Conservation (phyloP, 331 rosid genomes). For the Erythrophleum ivorense region DNA sequence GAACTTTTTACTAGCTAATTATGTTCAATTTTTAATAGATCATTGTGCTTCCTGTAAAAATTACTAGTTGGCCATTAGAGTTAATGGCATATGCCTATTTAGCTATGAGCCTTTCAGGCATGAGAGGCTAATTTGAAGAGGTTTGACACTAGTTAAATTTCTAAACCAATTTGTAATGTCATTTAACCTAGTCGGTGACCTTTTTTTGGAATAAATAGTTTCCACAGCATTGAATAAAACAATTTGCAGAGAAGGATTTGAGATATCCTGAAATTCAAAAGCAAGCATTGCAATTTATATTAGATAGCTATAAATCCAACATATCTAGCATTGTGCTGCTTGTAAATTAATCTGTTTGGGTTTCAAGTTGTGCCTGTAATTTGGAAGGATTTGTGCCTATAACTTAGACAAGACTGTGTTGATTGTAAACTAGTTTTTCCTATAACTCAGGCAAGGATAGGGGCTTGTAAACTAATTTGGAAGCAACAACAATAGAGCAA, state of each 20-base stretch:
- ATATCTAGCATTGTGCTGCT: slow-evolving; percentile 40
- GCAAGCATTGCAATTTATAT: slow-evolving; percentile 79
- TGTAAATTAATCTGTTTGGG: too few species aligned
- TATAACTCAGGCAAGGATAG: too few species aligned
- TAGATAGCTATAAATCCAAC: slow-evolving; percentile 87
- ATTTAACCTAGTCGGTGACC: slow-evolving; percentile 30
- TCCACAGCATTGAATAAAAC: slow-evolving; percentile 78
- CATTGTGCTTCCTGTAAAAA: slow-evolving; percentile 78
- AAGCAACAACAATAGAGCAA: too few species aligned
- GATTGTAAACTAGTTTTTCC: too few species aligned
- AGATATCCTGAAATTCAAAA: slow-evolving; percentile 84
- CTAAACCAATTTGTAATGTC: slow-evolving; percentile 11
- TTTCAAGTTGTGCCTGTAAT: too few species aligned
- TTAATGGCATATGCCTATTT: slow-evolving; percentile 93
- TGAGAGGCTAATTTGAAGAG: slow-evolving; percentile 82
- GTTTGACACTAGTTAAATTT: slow-evolving; percentile 44
- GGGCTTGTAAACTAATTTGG: too few species aligned
- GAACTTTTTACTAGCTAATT: slow-evolving; percentile 27
- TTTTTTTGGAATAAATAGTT: slow-evolving; percentile 66
- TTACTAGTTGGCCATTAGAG: slow-evolving; percentile 94
- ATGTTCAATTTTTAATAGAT: slow-evolving; percentile 51
- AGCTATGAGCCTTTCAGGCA: slow-evolving; percentile 84
- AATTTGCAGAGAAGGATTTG: slow-evolving; percentile 64
- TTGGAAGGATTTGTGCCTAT: too few species aligned
- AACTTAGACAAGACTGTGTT: too few species aligned